Evolutionary conservation across 352 stramenopile species (phyloP).

Genomic region (Phytophthora pini): DNA sequence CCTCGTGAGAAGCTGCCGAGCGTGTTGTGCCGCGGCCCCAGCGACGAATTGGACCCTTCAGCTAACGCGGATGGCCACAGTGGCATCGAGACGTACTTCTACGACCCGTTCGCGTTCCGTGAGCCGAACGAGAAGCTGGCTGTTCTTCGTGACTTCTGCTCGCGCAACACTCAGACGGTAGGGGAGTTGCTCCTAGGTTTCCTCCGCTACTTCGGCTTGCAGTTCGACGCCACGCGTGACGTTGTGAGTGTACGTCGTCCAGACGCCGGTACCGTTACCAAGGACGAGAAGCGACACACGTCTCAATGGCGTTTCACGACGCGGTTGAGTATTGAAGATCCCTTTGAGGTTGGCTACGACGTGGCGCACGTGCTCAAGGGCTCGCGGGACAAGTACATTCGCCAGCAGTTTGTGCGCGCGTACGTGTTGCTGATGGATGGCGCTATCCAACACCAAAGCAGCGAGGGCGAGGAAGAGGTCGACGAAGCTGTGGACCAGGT

Average conservation of each 20-base stretch:
- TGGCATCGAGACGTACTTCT: slow-evolving; percentile 86
- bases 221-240: slow-evolving; percentile 71
- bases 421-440: slow-evolving; percentile 70
- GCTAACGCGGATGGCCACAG: slow-evolving; percentile 28
- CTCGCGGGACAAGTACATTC: slow-evolving; percentile 85
- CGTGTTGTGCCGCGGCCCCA: slow-evolving; percentile 57
- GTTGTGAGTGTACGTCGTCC: slow-evolving; percentile 75
- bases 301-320: slow-evolving; percentile 81
- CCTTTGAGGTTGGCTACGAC: slow-evolving; percentile 98
- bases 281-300: slow-evolving; percentile 76
- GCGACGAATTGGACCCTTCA: slow-evolving; percentile 45
- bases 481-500: slow-evolving; percentile 35
- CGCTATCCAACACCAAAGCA: slow-evolving; percentile 32
- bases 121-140: slow-evolving; percentile 56
- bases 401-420: slow-evolving; percentile 79
- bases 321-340: slow-evolving; percentile 96
- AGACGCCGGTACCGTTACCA: slow-evolving; percentile 61
- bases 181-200: slow-evolving; percentile 81
- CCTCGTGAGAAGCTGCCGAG: slow-evolving; percentile 51
- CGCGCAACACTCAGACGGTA: slow-evolving; percentile 56
- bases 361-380: slow-evolving; percentile 97
- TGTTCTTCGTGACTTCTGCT: slow-evolving; percentile 47
- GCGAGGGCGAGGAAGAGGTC: slow-evolving; percentile 9
- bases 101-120: slow-evolving; percentile 69
- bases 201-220: slow-evolving; percentile 73